Base-by-base conservation (phyloP, 306 rosid genomes). In the Medicago truncatula region DNA sequence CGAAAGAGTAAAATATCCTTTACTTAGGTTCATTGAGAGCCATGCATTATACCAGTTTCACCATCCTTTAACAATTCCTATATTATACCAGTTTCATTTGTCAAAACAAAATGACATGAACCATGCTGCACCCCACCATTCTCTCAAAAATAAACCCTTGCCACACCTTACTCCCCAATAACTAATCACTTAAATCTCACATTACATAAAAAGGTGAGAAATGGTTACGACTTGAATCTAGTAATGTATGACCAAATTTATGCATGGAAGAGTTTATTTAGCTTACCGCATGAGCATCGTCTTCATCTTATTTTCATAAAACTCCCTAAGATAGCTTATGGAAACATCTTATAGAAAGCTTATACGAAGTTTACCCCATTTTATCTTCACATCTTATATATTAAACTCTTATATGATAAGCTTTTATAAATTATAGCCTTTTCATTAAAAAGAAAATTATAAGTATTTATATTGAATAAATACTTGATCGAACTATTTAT, bases 171-270 rank as follows among this genome's bases (percentile, higher is more conserved):
- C 43, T 72, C 53, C 43, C 13, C 52, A 64, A 20, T 56, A 56
- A 53, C 65, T 67, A 80, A 58, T 47, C 71, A 60, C 50, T 50
- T 54, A 23, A 28, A n/a, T 56, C 81, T 67, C 68, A 61, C 25
- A 59, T 40, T 47, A 31, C 21, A 61, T 52, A 75, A 40, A 39
- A 18, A 43, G 46, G 66, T 18, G n/a, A 53, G 68, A 63, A 67
- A 75, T n/a, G 57, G 20, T 74, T 74, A 61, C 31, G 18, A 39
- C 11, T 10, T 16, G 36, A 38, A 62, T 62, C 38, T 13, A 46
- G 36, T 38, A 60, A 44, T 43, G 68, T n/a, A 54, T 64, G 57
- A 40, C 65, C 10, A 36, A n/a, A 18, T 43, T 62, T 20, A 28
- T 20, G 6, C 20, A 18, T 56, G 34, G 34, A 56, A 43, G 15